These are phyloP conservation scores for Boletus subparvulus DNA, from an alignment of 768 basidiomycete genomes.

Conservation along the genomic window DNA sequence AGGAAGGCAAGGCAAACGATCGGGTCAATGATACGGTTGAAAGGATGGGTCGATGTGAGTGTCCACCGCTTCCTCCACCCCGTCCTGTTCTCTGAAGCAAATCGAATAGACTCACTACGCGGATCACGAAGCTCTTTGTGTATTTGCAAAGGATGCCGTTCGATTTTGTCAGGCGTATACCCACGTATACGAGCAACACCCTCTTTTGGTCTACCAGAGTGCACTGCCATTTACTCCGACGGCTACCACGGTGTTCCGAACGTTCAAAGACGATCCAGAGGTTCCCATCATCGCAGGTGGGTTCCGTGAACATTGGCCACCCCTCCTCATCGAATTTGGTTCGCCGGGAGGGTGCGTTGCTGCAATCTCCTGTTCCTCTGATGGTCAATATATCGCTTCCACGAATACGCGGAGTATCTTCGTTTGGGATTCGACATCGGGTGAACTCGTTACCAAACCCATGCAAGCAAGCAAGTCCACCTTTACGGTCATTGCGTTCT, in stretches of 20 bases:
- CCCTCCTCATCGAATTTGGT: constrained; percentile 31
- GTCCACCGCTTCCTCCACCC: background rate
- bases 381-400: constrained; percentile 32
- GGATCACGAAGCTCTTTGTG: constrained; percentile 16
- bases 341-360: constrained; percentile 11
- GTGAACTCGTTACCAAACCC: constrained; percentile 23
- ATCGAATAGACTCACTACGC: constrained; percentile 12
- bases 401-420: constrained; percentile 19
- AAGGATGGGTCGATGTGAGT: constrained; percentile 29
- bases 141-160: constrained; percentile 27
- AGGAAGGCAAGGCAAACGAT: constrained; percentile 34
- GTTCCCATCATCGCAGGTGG: constrained; percentile 27
- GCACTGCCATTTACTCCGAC: constrained; percentile 34
- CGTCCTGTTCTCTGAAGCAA: background rate
- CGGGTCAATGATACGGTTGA: constrained; percentile 23
- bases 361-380: constrained; percentile 26
- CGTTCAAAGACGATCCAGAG: constrained; percentile 26
- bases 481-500: constrained; percentile 28
- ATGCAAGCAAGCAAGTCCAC: constrained; percentile 10
- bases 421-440: constrained; percentile 30
- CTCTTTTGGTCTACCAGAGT: constrained; percentile 32
- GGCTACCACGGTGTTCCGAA: constrained; percentile 23
- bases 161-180: constrained; percentile 33
- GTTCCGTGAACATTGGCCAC: constrained; percentile 32
- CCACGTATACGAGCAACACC: constrained; percentile 33